These are phyloP conservation scores for Penicillium sp. DNA, from an alignment of 2,329 filamentous ascomycete species.

Conservation along the genomic window DNA sequence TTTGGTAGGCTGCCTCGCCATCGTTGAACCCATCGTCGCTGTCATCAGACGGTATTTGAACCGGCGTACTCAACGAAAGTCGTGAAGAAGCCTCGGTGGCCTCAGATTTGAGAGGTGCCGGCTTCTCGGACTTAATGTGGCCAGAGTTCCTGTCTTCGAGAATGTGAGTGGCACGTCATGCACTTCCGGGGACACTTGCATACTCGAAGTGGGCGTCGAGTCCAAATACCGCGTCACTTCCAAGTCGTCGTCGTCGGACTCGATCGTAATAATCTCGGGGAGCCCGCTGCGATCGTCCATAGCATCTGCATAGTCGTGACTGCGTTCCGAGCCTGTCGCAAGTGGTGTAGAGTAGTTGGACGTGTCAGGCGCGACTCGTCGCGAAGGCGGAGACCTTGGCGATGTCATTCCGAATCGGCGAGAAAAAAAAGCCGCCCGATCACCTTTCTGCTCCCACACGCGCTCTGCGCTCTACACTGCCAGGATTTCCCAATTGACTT, in stretches of 20 bases:
- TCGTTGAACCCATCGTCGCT: conserved; percentile 38
- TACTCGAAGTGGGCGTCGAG: conserved; percentile 12
- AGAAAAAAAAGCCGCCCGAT: conserved; percentile 18
- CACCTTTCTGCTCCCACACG: conserved; percentile 6
- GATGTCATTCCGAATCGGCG: conserved; percentile 25
- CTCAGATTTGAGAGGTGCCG: conserved; percentile 8
- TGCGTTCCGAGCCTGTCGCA: neutral
- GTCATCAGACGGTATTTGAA: conserved; percentile 26
- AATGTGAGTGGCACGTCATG: conserved; percentile 20
- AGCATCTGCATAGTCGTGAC: conserved; percentile 12
- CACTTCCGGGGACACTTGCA: conserved; percentile 8
- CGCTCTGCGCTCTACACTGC: conserved; percentile 2
- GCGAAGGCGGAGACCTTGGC: conserved; percentile 28
- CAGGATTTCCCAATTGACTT: conserved; percentile 2
- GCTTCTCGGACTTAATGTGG: neutral
- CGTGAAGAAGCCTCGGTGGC: conserved; percentile 6
- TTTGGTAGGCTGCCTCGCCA: conserved; percentile 53
- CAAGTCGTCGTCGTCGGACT: conserved; percentile 44
- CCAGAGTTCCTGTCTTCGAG: conserved; percentile 6
- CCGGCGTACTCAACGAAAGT: conserved; percentile 13
- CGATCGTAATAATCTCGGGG: conserved; percentile 28
- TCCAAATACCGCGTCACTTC: conserved; percentile 37
- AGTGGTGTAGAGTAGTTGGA: conserved; percentile 2
- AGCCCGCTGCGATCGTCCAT: conserved; percentile 14
- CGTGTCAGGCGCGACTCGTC: conserved; percentile 3